A percentile compares a stretch with the other conserved stretches of the same genome.
phyloP scores from a whole-genome alignment of 805 yeast genomes.

The Candida parachauliodes region DNA sequence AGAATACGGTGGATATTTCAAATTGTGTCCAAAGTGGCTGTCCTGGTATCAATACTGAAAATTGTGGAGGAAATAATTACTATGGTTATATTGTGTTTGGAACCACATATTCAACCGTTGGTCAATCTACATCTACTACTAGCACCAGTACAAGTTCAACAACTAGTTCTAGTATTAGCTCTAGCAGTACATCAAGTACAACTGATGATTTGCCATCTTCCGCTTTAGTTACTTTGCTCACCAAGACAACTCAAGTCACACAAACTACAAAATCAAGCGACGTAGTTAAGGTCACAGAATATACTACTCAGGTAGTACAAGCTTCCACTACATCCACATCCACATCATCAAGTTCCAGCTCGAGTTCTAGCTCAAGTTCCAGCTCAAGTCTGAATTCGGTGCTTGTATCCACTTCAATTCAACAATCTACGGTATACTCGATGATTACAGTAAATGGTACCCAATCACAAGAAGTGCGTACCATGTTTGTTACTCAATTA shows the following conservation, averaged over 20 bases:
- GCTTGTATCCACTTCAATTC: constrained; percentile 15
- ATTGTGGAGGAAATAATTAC: constrained; percentile 42
- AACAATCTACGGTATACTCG: constrained; percentile 31
- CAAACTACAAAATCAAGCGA: constrained; percentile 9
- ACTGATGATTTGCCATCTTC: neutral
- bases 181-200: constrained; percentile 10
- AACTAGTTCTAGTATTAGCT: neutral
- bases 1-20: constrained; percentile 27
- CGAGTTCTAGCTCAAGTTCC: constrained; percentile 15
- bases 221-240: constrained; percentile 4
- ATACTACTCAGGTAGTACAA: neutral
- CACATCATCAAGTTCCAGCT: constrained; percentile 11
- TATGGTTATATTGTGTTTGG: constrained; percentile 51
- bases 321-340: neutral
- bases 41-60: constrained; percentile 41
- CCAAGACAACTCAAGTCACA: constrained; percentile 7
- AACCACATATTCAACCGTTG: constrained; percentile 15
- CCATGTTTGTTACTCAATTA: constrained; percentile 15
- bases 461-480: constrained; percentile 14
- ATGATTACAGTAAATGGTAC: constrained; percentile 31
- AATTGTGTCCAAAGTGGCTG: constrained; percentile 34
- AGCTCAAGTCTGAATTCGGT: constrained; percentile 12
- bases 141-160: constrained; percentile 9
- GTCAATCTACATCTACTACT: constrained; percentile 1
- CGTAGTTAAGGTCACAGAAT: neutral